Base-by-base conservation (phyloP, 177 flowering plant species). In the Vitis hybrid region DNA sequence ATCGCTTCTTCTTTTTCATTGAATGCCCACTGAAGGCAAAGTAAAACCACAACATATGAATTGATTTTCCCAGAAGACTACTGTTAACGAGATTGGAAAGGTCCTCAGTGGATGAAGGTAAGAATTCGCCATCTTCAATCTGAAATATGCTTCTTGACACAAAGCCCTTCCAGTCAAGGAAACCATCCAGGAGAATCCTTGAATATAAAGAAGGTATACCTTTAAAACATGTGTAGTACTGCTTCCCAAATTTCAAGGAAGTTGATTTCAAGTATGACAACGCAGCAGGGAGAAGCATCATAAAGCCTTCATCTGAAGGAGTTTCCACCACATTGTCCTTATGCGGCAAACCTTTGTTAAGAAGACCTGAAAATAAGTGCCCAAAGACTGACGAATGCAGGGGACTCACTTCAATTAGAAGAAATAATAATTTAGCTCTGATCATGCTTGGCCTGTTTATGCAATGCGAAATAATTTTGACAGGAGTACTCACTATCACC, bases 221-320 rank as follows among this genome's bases (percentile, higher is more conserved):
- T 63, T 64, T 71, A 65, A 80, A 68, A 64, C 70, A 69, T 70
- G 67, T 60, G 65, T 65, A 33, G 63, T 26, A 70, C 62, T 74
- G 81, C 68, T 77, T 77, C 29, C 87, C 84, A 51, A 78, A 84
- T 69, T 74, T 87, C 62, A 51, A 18, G 11, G 65, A 60, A 69
- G 75, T 57, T 48, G 84, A 83, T 33, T 78, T 68, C 70, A 95
- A 65, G 78, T 76, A 93, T 58, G 81, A 78, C 58, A 81, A 64
- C 70, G 87, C 85, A 78, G 86, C 83, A 58, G 99, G 97, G 70
- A 95, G 79, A 71, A 91, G 93, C 84, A 95, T 77, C 75, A 95
- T 18, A 58, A 76, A 77, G 16, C 86, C 85, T 59, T 85, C 84
- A 77, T 84, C 83, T 51, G 93, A 79, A 79, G 77, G 71, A 53